phyloP scores from a whole-genome alignment of 176 grass and related monocot genomes.

The Metroxylon sagu region DNA sequence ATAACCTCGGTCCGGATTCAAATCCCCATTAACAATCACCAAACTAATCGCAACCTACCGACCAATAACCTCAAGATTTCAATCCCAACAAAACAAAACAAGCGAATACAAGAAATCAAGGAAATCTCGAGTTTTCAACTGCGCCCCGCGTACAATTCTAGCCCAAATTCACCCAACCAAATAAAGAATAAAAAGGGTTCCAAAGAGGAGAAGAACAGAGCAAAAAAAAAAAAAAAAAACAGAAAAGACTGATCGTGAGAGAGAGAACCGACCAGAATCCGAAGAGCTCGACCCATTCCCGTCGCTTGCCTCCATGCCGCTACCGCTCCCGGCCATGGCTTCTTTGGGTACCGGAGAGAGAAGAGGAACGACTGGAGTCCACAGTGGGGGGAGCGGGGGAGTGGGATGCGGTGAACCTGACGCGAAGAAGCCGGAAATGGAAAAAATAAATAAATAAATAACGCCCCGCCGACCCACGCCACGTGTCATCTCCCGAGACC shows the following conservation, averaged over 20 bases:
- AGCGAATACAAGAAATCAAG: too few relatives aligned
- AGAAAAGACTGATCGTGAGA: not conserved
- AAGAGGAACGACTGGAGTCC: not conserved
- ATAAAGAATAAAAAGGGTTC: not conserved
- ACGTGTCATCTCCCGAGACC: too few relatives aligned
- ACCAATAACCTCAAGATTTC: too few relatives aligned
- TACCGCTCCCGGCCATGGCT: conserved; percentile 27
- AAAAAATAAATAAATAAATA: too few relatives aligned
- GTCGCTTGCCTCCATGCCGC: conserved; percentile 13
- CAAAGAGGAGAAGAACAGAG: not conserved
- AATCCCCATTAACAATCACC: too few relatives aligned
- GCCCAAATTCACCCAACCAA: not conserved
- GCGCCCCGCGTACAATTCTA: not conserved
- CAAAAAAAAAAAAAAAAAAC: conserved; percentile 3
- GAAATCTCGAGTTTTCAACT: not conserved
- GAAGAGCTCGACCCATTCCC: conserved; percentile 16
- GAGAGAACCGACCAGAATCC: conserved; percentile 22
- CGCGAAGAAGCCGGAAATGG: too few relatives aligned
- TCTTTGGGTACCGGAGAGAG: not conserved
- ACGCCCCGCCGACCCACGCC: too few relatives aligned
- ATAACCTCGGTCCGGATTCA: too few relatives aligned
- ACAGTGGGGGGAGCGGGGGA: too few relatives aligned
- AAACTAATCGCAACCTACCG: too few relatives aligned
- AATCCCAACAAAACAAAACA: too few relatives aligned
- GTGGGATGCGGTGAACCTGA: not conserved